Conservation (phyloP, 2,329 filamentous ascomycete species). For the Amauroascus verrucosus region DNA sequence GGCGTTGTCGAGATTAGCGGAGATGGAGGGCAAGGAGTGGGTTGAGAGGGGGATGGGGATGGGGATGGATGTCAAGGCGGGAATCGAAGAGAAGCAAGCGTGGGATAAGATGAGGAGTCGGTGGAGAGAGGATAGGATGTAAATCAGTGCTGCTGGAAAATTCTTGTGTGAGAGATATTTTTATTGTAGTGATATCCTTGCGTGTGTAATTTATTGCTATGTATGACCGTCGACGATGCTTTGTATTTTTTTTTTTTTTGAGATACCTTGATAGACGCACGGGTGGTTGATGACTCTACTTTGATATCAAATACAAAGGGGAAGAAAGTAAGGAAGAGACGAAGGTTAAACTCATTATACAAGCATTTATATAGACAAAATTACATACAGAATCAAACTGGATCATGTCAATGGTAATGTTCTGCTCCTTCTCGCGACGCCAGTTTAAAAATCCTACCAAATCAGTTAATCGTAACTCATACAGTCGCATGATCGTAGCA, state of each 20-base stretch:
- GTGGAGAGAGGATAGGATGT: constrained; percentile 43
- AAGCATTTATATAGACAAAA: too few species aligned
- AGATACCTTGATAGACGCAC: neutral
- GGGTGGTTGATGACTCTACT: too few species aligned
- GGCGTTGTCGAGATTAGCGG: constrained; percentile 69
- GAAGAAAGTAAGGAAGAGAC: too few species aligned
- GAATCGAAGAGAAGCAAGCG: constrained; percentile 37
- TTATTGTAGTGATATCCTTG: neutral
- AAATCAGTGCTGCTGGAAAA: constrained; percentile 3
- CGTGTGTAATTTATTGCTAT: neutral
- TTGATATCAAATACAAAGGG: too few species aligned
- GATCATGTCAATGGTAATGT: too few species aligned
- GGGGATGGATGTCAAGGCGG: constrained; percentile 36
- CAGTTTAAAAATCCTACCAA: too few species aligned
- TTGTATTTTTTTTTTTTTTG: neutral
- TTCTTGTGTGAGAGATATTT: too few species aligned
- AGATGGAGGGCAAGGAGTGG: constrained; percentile 95
- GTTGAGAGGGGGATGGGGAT: constrained; percentile 62
- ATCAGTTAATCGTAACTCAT: constrained; percentile 4
- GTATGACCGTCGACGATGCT: neutral
- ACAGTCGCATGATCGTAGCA: constrained; percentile 1
- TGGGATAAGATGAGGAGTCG: constrained; percentile 41
- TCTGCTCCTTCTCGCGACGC: too few species aligned
- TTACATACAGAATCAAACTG: too few species aligned
- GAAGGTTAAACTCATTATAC: too few species aligned